Evolutionary conservation across 2,329 filamentous ascomycete genomes (phyloP).

Genomic region (Amylocarpus encephaloides): DNA sequence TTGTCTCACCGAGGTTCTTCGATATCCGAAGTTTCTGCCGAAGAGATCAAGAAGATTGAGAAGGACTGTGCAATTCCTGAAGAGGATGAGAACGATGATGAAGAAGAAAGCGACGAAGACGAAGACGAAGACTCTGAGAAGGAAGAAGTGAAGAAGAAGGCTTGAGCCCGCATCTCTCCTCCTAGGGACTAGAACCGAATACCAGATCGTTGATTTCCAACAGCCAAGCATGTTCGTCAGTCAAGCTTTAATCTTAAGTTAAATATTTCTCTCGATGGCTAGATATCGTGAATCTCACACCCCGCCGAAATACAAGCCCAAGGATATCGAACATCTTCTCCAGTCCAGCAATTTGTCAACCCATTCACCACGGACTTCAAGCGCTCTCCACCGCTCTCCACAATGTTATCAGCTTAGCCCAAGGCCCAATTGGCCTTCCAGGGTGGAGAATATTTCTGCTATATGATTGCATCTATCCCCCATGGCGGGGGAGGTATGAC

Average conservation of each 20-base stretch:
- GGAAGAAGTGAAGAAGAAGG: neutral
- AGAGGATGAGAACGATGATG: slow-evolving; percentile 25
- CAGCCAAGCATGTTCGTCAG: no score
- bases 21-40: slow-evolving; percentile 18
- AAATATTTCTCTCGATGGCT: neutral
- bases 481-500: no score
- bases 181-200: neutral
- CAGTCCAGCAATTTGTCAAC: neutral
- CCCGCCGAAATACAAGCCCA: neutral
- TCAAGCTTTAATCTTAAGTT: no score
- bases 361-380: neutral
- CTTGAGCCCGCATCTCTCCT: neutral
- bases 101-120: slow-evolving; percentile 18
- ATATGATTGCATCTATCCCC: no score
- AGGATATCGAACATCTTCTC: neutral
- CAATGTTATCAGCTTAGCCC: no score
- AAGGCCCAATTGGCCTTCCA: no score
- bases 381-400: no score
- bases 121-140: slow-evolving; percentile 15
- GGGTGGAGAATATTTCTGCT: no score
- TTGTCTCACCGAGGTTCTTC: slow-evolving; percentile 22
- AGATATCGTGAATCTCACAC: neutral
- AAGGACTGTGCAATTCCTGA: slow-evolving; percentile 26
- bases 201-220: neutral
- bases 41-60: slow-evolving; percentile 28